Evolutionary conservation across 306 rosid genomes (phyloP).

Genomic region (Cercis canadensis): DNA sequence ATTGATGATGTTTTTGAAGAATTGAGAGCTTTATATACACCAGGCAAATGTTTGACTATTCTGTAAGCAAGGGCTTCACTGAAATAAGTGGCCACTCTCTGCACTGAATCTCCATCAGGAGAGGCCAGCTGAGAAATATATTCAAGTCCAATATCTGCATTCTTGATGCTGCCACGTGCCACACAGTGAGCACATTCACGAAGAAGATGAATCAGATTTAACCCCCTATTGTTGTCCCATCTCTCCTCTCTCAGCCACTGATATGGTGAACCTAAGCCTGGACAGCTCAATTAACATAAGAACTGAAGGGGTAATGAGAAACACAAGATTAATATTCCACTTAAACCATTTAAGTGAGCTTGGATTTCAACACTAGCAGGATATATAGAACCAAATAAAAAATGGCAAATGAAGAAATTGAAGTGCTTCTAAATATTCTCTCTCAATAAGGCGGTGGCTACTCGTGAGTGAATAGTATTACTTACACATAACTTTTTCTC

Average conservation of each 20-base stretch:
- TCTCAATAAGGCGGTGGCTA: too few species aligned
- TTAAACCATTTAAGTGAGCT: neutral
- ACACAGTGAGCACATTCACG: conserved; percentile 70
- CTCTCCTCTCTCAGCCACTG: conserved; percentile 61
- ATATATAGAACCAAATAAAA: neutral
- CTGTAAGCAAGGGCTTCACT: conserved; percentile 77
- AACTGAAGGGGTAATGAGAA: conserved; percentile 28
- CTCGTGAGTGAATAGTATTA: too few species aligned
- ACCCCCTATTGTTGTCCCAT: conserved; percentile 57
- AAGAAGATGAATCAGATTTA: conserved; percentile 62
- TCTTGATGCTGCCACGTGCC: conserved; percentile 72
- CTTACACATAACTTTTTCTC: too few species aligned
- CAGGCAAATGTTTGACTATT: conserved; percentile 68
- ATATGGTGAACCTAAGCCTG: conserved; percentile 63
- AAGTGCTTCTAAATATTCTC: too few species aligned
- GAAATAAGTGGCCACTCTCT: conserved; percentile 78
- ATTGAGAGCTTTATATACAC: conserved; percentile 68
- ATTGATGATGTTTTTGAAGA: conserved; percentile 58
- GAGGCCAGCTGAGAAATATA: conserved; percentile 71
- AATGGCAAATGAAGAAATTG: neutral
- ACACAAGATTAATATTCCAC: conserved; percentile 34
- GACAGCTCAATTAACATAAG: conserved; percentile 34
- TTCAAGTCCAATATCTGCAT: conserved; percentile 73
- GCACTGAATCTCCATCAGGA: conserved; percentile 72
- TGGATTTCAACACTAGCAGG: neutral